Evolutionary conservation across 768 basidiomycete species (phyloP), one percentile per base, ranked within the genome.

Genomic region (Holtermannia corniformis): DNA sequence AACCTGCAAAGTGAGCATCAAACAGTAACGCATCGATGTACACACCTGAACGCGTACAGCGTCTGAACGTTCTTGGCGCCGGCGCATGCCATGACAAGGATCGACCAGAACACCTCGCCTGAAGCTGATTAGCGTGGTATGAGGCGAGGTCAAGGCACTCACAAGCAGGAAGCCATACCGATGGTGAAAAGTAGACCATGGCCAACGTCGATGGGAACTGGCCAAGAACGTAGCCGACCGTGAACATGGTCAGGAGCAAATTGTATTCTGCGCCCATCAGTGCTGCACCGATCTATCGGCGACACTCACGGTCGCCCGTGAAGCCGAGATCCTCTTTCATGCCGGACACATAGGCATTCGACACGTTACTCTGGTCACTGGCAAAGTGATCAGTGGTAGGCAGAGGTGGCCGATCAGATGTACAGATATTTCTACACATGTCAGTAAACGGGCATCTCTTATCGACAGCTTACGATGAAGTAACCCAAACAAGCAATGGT

Each of bases 301-400:
- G 24, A 57, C 43, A 21, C 40, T 42, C 14, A 52, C 56, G 49
- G 32, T 62, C 55, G 5, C 60, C 60, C 23, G 49, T 42, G 26
- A 65, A 52, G 51, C 60, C 41, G 21, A 65, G 50, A 24, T 51
- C 60, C 28, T 62, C 63, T 27, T 60, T 55, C 58, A 65, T 59
- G 13, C 64, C 64, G 5, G 54, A 52, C 0, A 56, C 60, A 44
- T 61, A 61, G 11, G 59, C 59, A 24, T 58, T 55, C 55, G 1
- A 37, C 27, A 5, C 40, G 19, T 50, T 28, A n/a, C n/a, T n/a
- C n/a, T n/a, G n/a, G n/a, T n/a, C n/a, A n/a, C n/a, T n/a, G n/a
- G n/a, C n/a, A n/a, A n/a, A n/a, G n/a, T n/a, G n/a, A n/a, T n/a
- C n/a, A n/a, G n/a, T n/a, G n/a, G n/a, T n/a, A n/a, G n/a, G n/a